Percentiles rank a stretch among this genome's conserved stretches.
Evolutionary conservation across 306 rosid species (phyloP).

Genomic region (Albizia julibrissin): DNA sequence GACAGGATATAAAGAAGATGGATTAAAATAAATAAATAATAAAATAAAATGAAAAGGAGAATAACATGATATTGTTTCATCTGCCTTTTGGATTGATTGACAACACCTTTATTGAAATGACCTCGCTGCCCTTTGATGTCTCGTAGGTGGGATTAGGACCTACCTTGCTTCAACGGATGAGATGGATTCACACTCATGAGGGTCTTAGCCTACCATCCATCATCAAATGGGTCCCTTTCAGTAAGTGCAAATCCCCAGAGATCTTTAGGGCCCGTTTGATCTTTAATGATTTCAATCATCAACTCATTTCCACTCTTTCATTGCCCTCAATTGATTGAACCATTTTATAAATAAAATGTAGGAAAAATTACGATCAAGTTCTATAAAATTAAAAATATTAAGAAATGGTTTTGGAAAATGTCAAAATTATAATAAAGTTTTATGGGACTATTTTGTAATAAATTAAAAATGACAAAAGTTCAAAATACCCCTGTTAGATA

Average conservation of each 20-base stretch:
- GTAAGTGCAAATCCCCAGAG: slow-evolving; percentile 38
- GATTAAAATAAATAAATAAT: slow-evolving; percentile 21
- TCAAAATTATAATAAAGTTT: too few species aligned
- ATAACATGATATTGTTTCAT: slow-evolving; percentile 52
- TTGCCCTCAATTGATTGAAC: neutral
- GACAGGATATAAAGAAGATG: slow-evolving; percentile 49
- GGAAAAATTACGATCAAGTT: too few species aligned
- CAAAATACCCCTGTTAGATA: too few species aligned
- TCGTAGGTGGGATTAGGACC: neutral
- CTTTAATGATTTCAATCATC: slow-evolving; percentile 36
- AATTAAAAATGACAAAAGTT: too few species aligned
- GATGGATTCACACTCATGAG: slow-evolving; percentile 7
- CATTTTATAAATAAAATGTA: neutral
- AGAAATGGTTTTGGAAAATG: too few species aligned
- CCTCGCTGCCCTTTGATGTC: slow-evolving; percentile 51
- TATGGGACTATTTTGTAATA: too few species aligned
- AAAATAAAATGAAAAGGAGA: neutral
- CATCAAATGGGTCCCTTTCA: slow-evolving; percentile 29
- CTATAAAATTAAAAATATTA: too few species aligned
- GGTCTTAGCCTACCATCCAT: slow-evolving; percentile 6
- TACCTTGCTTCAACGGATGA: slow-evolving; percentile 16
- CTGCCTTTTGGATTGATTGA: slow-evolving; percentile 64
- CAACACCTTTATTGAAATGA: slow-evolving; percentile 46
- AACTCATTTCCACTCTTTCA: slow-evolving; percentile 14
- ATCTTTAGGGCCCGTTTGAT: slow-evolving; percentile 22